Conservation (phyloP, 2,329 filamentous ascomycete species). For the Zymoseptoria passerinii region DNA sequence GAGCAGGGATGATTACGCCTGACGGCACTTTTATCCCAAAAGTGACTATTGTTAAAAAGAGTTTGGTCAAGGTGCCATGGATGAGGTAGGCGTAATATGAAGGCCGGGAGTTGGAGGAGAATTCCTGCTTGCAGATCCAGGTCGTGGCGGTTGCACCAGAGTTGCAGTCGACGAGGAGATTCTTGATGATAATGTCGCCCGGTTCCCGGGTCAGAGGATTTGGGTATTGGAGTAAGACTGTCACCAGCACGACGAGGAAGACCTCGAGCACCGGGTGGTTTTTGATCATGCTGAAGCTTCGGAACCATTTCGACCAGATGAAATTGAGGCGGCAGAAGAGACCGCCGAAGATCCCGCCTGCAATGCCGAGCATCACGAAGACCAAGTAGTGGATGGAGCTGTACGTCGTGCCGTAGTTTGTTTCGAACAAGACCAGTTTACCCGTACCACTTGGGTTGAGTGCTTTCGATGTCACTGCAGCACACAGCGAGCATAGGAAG, state of each 20-base stretch:
- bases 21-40: constrained; percentile 54
- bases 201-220: constrained; percentile 48
- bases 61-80: constrained; percentile 47
- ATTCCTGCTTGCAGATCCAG: constrained; percentile 48
- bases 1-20: constrained; percentile 52
- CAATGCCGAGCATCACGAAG: constrained; percentile 49
- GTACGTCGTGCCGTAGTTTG: constrained; percentile 51
- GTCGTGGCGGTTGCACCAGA: constrained; percentile 26
- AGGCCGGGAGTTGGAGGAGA: constrained; percentile 24
- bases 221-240: constrained; percentile 48
- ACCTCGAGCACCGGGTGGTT: constrained; percentile 50
- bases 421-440: constrained; percentile 54
- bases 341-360: constrained; percentile 52
- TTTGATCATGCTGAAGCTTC: constrained; percentile 46
- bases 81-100: constrained; percentile 45
- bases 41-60: constrained; percentile 49
- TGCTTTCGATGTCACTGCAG: constrained; percentile 47
- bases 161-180: constrained; percentile 49
- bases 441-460: constrained; percentile 54
- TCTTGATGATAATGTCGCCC: constrained; percentile 49
- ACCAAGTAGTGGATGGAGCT: constrained; percentile 48
- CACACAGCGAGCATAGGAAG: constrained; percentile 50
- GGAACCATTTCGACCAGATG: constrained; percentile 49
- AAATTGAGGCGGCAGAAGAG: constrained; percentile 52
- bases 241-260: constrained; percentile 45